Percentiles rank a stretch among this genome's conserved stretches.
phyloP scores from a whole-genome alignment of 1,284 basidiomycete genomes.

The Pseudozyma sp. region DNA sequence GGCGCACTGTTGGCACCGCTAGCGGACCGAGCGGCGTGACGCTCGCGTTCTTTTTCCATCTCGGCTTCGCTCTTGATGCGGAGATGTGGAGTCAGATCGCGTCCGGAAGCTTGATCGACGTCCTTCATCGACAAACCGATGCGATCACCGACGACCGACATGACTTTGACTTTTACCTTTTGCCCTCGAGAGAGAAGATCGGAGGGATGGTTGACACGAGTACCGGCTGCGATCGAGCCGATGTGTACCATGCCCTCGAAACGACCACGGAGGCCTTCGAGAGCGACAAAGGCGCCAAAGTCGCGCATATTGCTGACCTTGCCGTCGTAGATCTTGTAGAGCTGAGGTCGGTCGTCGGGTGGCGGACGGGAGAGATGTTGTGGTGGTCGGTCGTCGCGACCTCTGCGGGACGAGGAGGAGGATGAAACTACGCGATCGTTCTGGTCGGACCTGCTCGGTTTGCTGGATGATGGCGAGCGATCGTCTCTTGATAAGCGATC shows the following conservation, averaged over 20 bases:
- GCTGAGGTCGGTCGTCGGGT: slow-evolving; percentile 79
- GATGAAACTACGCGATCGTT: slow-evolving; percentile 10
- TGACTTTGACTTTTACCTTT: slow-evolving; percentile 81
- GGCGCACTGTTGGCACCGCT: slow-evolving; percentile 72
- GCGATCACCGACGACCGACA: slow-evolving; percentile 85
- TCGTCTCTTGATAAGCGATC: slow-evolving; percentile 1
- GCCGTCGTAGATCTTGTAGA: slow-evolving; percentile 95
- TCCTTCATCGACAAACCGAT: slow-evolving; percentile 95
- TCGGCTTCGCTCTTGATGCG: slow-evolving; percentile 93
- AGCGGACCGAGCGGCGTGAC: slow-evolving; percentile 37
- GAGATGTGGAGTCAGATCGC: slow-evolving; percentile 90
- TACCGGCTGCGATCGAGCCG: slow-evolving; percentile 82
- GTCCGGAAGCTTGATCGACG: slow-evolving; percentile 89
- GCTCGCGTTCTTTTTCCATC: slow-evolving; percentile 56
- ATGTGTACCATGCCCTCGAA: slow-evolving; percentile 97
- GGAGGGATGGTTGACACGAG: slow-evolving; percentile 83
- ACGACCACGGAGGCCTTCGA: slow-evolving; percentile 87
- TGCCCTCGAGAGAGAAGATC: slow-evolving; percentile 88
- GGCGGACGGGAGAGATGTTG: slow-evolving; percentile 29
- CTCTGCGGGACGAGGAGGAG: slow-evolving; percentile 20
- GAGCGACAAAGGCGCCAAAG: slow-evolving; percentile 90
- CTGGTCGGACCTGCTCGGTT: slow-evolving; percentile 12
- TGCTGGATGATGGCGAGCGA: slow-evolving; percentile 16
- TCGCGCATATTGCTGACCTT: slow-evolving; percentile 88
- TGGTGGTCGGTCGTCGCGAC: slow-evolving; percentile 40